These are phyloP conservation scores for Aquanectria penicillioides DNA, from an alignment of 2,329 filamentous ascomycete species.

Conservation along the genomic window DNA sequence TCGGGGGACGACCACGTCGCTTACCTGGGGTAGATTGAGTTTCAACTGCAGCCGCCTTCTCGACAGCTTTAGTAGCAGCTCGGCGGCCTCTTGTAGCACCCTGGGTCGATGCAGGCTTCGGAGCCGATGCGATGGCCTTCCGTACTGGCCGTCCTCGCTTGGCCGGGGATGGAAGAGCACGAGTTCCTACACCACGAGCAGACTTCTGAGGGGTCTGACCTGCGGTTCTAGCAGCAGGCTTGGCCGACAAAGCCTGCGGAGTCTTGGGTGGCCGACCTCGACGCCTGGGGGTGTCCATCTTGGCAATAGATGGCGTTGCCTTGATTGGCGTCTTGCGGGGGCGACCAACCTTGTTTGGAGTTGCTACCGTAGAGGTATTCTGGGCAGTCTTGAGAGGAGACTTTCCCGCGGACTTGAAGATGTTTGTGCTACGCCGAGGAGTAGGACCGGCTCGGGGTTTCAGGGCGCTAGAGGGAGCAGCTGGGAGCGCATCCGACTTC, in stretches of 20 bases:
- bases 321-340: constrained; percentile 1
- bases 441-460: constrained; percentile 19
- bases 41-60: not conserved
- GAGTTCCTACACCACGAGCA: constrained; percentile 21
- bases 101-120: not conserved
- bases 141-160: constrained; percentile 33
- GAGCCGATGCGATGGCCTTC: constrained; percentile 16
- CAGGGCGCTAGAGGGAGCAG: constrained; percentile 9
- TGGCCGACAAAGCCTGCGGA: constrained; percentile 10
- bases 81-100: constrained; percentile 21
- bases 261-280: constrained; percentile 37
- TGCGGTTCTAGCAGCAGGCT: constrained; percentile 10
- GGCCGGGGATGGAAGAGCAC: constrained; percentile 30
- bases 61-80: constrained; percentile 17
- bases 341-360: constrained; percentile 2
- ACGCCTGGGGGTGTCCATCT: constrained; percentile 32
- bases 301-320: constrained; percentile 10
- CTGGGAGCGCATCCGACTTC: constrained; percentile 30
- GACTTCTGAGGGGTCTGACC: constrained; percentile 14
- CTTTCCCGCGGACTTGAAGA: constrained; percentile 17
- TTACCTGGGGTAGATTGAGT: constrained; percentile 20
- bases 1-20: constrained; percentile 34
- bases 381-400: constrained; percentile 26
- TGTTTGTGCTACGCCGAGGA: constrained; percentile 26
- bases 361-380: constrained; percentile 2